Evolutionary conservation across 805 yeast genomes (phyloP), one percentile per base, ranked within the genome.

Genomic region (Maudiozyma pseudohumilis): DNA sequence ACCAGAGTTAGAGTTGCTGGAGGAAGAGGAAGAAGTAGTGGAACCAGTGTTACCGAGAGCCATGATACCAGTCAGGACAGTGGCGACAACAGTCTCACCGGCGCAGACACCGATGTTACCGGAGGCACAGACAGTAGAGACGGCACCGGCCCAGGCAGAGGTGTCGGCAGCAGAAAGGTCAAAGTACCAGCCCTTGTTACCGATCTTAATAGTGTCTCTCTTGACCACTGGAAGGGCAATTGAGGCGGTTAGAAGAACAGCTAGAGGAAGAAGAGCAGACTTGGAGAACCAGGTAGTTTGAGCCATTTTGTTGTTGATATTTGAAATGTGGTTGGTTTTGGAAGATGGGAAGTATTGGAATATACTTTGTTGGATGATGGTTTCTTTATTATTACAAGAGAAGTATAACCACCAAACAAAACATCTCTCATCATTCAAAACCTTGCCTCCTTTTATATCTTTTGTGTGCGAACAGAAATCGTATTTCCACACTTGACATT

Each of bases 1-100:
- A 19, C 24, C 8, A 30, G 23, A 9, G 8, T 23, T 6, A 24
- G 29, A 7, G 17, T 27, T 7, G 7, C 27, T 12, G n/a, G 32
- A 18, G 13, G 32, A 18, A 5, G 31, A 13, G 8, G 31, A 28
- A 28, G 19, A n/a, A 21, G 34, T n/a, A 11, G 20, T 16, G 16
- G 35, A 23, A 24, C 29, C 29, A 32, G 35, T 32, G 29, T 32
- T 32, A 32, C 35, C 35, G n/a, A 32, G 7, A 11, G 35, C 35
- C 35, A 32, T 32, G 21, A 32, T 32, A 32, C 35, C 35, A 15
- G 35, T 32, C 18, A 32, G n/a, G 6, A 32, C 28, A 16, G 35
- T 32, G 10, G 35, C 35, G 21, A 32, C 29, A 16, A 32, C 35
- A 23, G 35, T 32, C 24, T 32, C 35, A 32, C 35, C 35, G 9